Percentiles rank a stretch among this genome's conserved stretches.
Evolutionary conservation across 2,329 filamentous ascomycete species (phyloP).

Genomic region (Neoascochyta sp.): DNA sequence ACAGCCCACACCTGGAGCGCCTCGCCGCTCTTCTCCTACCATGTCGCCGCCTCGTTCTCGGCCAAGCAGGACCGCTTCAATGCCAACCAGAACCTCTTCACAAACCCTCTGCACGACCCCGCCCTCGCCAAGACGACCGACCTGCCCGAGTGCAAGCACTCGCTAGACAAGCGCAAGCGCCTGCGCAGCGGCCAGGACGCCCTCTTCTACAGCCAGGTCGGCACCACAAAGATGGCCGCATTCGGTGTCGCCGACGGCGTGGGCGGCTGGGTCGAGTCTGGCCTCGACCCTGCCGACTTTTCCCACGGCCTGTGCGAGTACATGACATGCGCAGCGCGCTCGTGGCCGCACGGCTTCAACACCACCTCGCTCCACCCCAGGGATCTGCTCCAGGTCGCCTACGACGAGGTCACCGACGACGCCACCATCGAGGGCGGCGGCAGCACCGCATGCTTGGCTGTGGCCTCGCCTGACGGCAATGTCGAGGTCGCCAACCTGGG

Average conservation of each 20-base stretch:
- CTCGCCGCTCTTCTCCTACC: constrained; percentile 36
- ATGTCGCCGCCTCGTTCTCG: constrained; percentile 42
- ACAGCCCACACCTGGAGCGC: constrained; percentile 25
- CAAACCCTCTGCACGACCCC: constrained; percentile 28
- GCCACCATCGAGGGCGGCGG: constrained; percentile 73
- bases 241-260: constrained; percentile 93
- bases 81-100: constrained; percentile 36
- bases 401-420: constrained; percentile 76
- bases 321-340: constrained; percentile 75
- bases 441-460: constrained; percentile 85
- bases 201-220: constrained; percentile 84
- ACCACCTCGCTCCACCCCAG: constrained; percentile 55
- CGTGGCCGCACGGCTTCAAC: constrained; percentile 46
- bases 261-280: constrained; percentile 89
- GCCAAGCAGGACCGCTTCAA: constrained; percentile 40
- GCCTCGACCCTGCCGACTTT: constrained; percentile 91
- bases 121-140: constrained; percentile 20
- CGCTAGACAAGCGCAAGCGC: constrained; percentile 56
- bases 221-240: constrained; percentile 66
- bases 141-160: constrained; percentile 28
- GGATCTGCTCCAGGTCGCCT: constrained; percentile 75
- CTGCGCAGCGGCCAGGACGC: constrained; percentile 89
- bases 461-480: constrained; percentile 67
- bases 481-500: constrained; percentile 91
- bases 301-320: constrained; percentile 90